phyloP scores from a whole-genome alignment of 441 rosid species.

The Jatropha podagrica region DNA sequence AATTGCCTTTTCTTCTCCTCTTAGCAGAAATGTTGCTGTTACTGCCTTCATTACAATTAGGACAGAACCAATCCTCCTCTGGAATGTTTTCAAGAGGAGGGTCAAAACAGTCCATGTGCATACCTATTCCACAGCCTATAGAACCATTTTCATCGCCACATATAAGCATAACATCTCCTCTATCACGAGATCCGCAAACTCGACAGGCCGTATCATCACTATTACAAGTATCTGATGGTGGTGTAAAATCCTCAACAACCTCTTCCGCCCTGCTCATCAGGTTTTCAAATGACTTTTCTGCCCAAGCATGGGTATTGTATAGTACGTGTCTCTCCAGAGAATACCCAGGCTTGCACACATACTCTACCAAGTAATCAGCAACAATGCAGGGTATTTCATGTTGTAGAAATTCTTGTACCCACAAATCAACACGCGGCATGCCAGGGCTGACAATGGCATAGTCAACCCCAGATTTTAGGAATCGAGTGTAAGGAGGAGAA shows the following conservation, averaged over 20 bases:
- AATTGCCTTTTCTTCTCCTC: slow-evolving; percentile 28
- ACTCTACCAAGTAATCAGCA: slow-evolving; percentile 92
- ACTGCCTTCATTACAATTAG: slow-evolving; percentile 33
- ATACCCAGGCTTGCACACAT: slow-evolving; percentile 89
- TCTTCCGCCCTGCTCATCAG: slow-evolving; percentile 47
- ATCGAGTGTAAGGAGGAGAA: slow-evolving; percentile 88
- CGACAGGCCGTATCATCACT: slow-evolving; percentile 41
- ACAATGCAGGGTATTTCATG: slow-evolving; percentile 88
- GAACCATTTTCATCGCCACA: slow-evolving; percentile 58
- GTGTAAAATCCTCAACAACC: slow-evolving; percentile 18
- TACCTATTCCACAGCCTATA: slow-evolving; percentile 58
- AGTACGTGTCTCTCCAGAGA: slow-evolving; percentile 81
- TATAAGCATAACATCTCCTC: slow-evolving; percentile 73
- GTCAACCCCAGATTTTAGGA: slow-evolving; percentile 68
- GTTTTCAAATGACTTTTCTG: slow-evolving; percentile 59
- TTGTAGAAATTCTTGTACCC: slow-evolving; percentile 86
- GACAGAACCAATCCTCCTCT: slow-evolving; percentile 73
- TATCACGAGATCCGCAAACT: slow-evolving; percentile 49
- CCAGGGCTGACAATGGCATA: slow-evolving; percentile 83
- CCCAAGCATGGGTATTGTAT: slow-evolving; percentile 74
- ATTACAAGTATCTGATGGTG: slow-evolving; percentile 11
- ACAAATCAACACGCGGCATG: slow-evolving; percentile 59
- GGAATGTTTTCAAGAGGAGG: slow-evolving; percentile 63
- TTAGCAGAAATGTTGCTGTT: slow-evolving; percentile 15
- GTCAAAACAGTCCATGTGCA: slow-evolving; percentile 68